A percentile compares a stretch with the other conserved stretches of the same genome.
Conservation (phyloP, 140 eudicot species). For the Erigeron philadelphicus region DNA sequence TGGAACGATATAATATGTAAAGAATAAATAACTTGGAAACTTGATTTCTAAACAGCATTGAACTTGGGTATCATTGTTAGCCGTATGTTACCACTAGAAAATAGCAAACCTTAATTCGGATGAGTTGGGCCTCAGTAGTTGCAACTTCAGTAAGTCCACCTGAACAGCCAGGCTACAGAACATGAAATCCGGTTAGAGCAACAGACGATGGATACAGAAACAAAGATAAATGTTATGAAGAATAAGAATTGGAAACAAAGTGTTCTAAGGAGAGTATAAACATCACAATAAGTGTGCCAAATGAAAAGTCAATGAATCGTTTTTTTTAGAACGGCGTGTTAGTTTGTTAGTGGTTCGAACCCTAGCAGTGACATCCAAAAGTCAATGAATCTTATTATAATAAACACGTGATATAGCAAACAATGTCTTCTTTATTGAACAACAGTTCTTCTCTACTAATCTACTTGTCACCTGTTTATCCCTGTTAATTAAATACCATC, state of each 20-base stretch:
- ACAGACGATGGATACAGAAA: conserved; percentile 10
- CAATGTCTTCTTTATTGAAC: too few relatives aligned
- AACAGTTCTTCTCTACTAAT: too few relatives aligned
- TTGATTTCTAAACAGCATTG: background rate
- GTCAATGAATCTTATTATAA: background rate
- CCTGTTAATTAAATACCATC: too few relatives aligned
- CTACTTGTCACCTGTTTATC: too few relatives aligned
- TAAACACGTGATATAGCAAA: too few relatives aligned
- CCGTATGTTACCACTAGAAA: background rate
- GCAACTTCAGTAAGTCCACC: conserved; percentile 68
- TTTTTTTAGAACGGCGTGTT: too few relatives aligned
- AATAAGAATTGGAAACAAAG: conserved; percentile 6
- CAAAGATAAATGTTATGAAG: conserved; percentile 1
- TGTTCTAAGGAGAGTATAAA: background rate
- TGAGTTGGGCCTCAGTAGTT: conserved; percentile 70
- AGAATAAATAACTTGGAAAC: background rate
- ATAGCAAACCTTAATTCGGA: conserved; percentile 68
- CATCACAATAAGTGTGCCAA: conserved; percentile 11
- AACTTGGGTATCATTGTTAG: background rate
- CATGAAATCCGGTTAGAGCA: conserved; percentile 20
- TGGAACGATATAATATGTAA: too few relatives aligned
- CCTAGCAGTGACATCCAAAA: too few relatives aligned
- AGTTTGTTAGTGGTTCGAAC: too few relatives aligned
- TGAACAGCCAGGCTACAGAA: conserved; percentile 91
- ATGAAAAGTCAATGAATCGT: conserved; percentile 3